Evolutionary conservation across 2,329 filamentous ascomycete species (phyloP), one percentile per base, ranked within the genome.

Genomic region (Pseudogymnoascus verrucosus): DNA sequence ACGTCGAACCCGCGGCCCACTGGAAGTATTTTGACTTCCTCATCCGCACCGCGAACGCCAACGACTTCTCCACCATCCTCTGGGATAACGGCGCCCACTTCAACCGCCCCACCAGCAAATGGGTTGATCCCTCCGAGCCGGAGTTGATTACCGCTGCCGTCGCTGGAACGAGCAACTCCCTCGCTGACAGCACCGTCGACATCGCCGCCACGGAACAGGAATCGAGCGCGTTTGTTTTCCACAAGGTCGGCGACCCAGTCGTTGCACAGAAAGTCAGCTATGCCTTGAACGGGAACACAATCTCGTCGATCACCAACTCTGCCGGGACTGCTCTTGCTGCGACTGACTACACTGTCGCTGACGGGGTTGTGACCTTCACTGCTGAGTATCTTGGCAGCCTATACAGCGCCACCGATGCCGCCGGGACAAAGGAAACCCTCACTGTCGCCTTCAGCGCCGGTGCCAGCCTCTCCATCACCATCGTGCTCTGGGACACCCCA

Each of bases 41-140:
- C 62, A 71, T 80, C 19, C 78, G 78, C 28, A 79, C 77, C 0
- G 79, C 80, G 0, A 75, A 73, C 1, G 76, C 79, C 54, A 80
- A 83, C 67, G 76, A 80, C 65, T 82, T 81, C 6, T 72, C 79
- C 0, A 76, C 79, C 3, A 74, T 85, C 1, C 70, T 86, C 5
- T 87, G 84, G 84, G 84, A 87, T 69, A 86, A 85, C 64, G 83
- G 84, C 0, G 83, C 85, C 67, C 80, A 83, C 42, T 75, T 85
- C 10, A 76, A 86, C 67, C 80, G 84, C 39, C 73, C 72, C 2
- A 74, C 78, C 0, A 76, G 78, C 54, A 67, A 69, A 2, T 86
- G 82, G 82, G 75, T 79, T 16, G 84, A 87, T 65, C 73, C 75
- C 0, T 76, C 79, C 0, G 76, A 77, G 0, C 70, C 82, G 4